A percentile compares a stretch with the other conserved stretches of the same genome.
Conservation (phyloP, 2,329 filamentous ascomycete genomes). For the Stagonosporopsis vannaccii region DNA sequence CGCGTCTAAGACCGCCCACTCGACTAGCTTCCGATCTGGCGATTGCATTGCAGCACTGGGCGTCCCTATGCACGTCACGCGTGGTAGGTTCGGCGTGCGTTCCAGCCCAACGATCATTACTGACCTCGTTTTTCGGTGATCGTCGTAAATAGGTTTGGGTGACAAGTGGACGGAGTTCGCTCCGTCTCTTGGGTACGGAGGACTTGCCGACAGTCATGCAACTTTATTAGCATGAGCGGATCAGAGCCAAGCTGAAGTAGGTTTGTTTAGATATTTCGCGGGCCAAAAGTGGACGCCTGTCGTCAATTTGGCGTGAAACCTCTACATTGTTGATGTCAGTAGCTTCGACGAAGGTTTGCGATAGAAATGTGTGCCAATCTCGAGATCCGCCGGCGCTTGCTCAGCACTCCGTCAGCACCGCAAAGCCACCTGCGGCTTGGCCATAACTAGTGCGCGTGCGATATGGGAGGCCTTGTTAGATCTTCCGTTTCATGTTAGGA, state of each 20-base stretch:
- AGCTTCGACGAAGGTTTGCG: background rate
- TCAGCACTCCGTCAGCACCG: conserved; percentile 2
- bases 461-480: conserved; percentile 2
- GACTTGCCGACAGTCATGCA: background rate
- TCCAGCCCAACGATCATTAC: conserved; percentile 5
- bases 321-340: background rate
- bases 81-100: conserved; percentile 4
- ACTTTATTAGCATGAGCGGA: background rate
- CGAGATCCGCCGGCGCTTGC: background rate
- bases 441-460: background rate
- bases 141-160: conserved; percentile 1
- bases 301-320: background rate
- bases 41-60: background rate
- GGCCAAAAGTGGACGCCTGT: background rate
- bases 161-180: conserved; percentile 3
- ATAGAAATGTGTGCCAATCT: background rate
- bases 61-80: conserved; percentile 16
- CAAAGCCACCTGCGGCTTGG: background rate
- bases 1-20: background rate
- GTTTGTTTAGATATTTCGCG: background rate
- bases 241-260: background rate
- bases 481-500: background rate
- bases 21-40: conserved; percentile 12
- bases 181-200: conserved; percentile 4
- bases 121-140: background rate